phyloP scores from a whole-genome alignment of 1,284 basidiomycete species.

The Cutaneotrichosporon sp. region DNA sequence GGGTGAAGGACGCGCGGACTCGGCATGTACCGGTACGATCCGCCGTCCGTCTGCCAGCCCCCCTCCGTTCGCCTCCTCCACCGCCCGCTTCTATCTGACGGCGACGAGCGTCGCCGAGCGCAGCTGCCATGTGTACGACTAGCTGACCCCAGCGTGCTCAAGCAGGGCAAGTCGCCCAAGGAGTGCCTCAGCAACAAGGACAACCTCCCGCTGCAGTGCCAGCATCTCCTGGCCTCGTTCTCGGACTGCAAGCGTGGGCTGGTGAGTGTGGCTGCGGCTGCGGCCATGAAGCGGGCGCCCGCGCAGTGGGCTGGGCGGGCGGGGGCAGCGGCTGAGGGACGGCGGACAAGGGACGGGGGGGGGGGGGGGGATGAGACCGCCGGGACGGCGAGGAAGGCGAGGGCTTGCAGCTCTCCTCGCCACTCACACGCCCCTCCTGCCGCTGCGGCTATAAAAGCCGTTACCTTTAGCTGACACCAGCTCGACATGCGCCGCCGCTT shows the following conservation, averaged over 20 bases:
- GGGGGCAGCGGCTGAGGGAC: background rate
- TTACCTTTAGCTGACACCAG: slow-evolving; percentile 28
- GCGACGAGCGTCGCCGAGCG: no score
- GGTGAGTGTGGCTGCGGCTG: slow-evolving; percentile 34
- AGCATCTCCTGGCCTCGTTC: slow-evolving; percentile 48
- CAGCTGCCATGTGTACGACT: no score
- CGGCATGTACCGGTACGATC: no score
- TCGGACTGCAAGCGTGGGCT: slow-evolving; percentile 53
- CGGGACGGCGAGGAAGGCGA: background rate
- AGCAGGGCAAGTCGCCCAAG: slow-evolving; percentile 41
- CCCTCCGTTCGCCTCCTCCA: no score
- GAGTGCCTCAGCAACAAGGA: slow-evolving; percentile 47
- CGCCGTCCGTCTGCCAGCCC: no score
- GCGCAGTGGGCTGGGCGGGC: no score
- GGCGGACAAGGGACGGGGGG: background rate
- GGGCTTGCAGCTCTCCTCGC: background rate
- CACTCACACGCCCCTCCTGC: no score
- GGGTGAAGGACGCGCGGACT: no score
- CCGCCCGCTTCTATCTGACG: no score
- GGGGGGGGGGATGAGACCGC: background rate
- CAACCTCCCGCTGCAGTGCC: slow-evolving; percentile 50
- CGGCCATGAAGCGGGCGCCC: no score
- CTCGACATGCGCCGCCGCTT: slow-evolving; percentile 54
- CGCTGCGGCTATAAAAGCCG: background rate
- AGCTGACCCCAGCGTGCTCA: slow-evolving; percentile 39